A percentile compares a stretch with the other conserved stretches of the same genome.
phyloP scores from a whole-genome alignment of 495 filamentous ascomycete species.

The Aspergillus saccharolyticus region DNA sequence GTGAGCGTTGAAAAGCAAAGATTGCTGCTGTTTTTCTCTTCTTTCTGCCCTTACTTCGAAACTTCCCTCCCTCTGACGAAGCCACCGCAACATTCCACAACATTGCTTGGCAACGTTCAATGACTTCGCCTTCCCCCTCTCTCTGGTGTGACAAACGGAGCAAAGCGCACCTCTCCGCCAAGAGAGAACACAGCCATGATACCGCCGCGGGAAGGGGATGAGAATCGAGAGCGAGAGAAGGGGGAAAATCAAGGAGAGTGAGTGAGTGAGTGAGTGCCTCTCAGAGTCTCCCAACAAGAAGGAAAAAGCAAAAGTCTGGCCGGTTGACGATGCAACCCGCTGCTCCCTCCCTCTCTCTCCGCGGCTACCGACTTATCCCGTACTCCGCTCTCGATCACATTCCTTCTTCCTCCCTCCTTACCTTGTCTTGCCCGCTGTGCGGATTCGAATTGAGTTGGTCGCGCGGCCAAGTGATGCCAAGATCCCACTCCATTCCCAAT shows the following conservation, averaged over 20 bases:
- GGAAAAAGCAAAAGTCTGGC: background rate
- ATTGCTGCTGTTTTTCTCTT: background rate
- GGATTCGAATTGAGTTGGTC: conserved; percentile 1
- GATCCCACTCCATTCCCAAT: conserved; percentile 1
- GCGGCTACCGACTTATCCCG: background rate
- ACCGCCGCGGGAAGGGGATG: conserved; percentile 1
- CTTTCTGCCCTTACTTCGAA: conserved; percentile 15
- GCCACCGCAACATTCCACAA: conserved; percentile 19
- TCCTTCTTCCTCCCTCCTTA: background rate
- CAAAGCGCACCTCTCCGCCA: background rate
- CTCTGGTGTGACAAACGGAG: conserved; percentile 1
- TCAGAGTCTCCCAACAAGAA: too few species aligned
- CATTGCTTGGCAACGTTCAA: conserved; percentile 24
- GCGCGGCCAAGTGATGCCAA: conserved; percentile 3
- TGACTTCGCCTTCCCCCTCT: conserved; percentile 6
- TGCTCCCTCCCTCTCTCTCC: background rate
- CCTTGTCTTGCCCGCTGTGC: background rate
- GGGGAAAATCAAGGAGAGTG: too few species aligned
- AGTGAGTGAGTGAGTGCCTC: too few species aligned
- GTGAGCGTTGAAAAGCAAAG: conserved; percentile 4
- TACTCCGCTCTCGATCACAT: background rate
- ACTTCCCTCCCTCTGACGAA: conserved; percentile 6
- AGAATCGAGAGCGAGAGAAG: too few species aligned
- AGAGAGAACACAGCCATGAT: background rate
- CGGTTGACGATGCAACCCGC: background rate